A percentile compares a stretch with the other conserved stretches of the same genome.
These are phyloP conservation scores for Magnusiomyces starmeri DNA, from an alignment of 1,139 yeast species.

Conservation along the genomic window DNA sequence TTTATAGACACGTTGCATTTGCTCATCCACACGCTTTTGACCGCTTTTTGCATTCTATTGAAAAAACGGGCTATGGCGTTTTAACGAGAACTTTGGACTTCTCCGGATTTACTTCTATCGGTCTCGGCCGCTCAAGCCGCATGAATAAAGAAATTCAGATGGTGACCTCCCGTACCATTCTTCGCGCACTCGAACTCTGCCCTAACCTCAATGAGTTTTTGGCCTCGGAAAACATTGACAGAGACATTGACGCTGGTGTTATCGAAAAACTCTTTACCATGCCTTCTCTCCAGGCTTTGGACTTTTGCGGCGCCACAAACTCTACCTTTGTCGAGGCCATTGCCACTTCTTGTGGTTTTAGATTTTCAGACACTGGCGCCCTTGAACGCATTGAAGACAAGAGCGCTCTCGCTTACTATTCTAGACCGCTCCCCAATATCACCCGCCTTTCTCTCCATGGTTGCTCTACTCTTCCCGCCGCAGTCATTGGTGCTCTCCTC, in stretches of 20 bases:
- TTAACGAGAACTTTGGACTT: constrained; percentile 76
- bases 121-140: constrained; percentile 79
- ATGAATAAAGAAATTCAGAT: constrained; percentile 90
- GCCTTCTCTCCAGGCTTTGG: constrained; percentile 59
- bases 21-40: constrained; percentile 80
- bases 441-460: constrained; percentile 75
- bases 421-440: constrained; percentile 22
- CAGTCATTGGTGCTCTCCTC: constrained; percentile 49
- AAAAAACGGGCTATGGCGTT: constrained; percentile 48
- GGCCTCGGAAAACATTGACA: constrained; percentile 81
- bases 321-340: constrained; percentile 59
- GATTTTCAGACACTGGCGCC: constrained; percentile 4
- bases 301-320: constrained; percentile 85
- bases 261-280: constrained; percentile 53
- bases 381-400: neutral
- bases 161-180: constrained; percentile 72
- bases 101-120: constrained; percentile 82
- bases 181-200: constrained; percentile 49
- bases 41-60: constrained; percentile 54
- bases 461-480: constrained; percentile 67
- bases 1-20: constrained; percentile 63
- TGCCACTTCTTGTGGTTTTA: constrained; percentile 23
- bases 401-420: constrained; percentile 1
- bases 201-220: constrained; percentile 71
- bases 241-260: constrained; percentile 59